Evolutionary conservation across 148 eudicot species (phyloP).

Genomic region (Chenopodium formosanum): DNA sequence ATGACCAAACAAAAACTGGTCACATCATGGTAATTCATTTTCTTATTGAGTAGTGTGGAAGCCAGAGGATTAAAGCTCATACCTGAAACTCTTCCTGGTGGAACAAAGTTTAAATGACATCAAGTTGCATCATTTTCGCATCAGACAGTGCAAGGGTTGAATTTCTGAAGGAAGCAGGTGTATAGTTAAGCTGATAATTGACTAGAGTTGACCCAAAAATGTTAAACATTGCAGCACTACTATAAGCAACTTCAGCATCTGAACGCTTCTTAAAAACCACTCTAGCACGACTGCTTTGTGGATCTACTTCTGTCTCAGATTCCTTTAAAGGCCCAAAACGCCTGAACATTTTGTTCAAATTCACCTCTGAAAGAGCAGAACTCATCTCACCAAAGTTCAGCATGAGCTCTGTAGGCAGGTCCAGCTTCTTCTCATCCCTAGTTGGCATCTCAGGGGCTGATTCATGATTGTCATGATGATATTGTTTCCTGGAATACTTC

Average conservation of each 20-base stretch:
- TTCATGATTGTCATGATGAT: constrained; percentile 40
- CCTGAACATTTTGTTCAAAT: constrained; percentile 74
- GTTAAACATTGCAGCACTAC: constrained; percentile 69
- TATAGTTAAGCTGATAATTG: constrained; percentile 68
- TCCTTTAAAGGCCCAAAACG: constrained; percentile 86
- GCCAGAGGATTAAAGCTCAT: constrained; percentile 10
- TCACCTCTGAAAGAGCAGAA: constrained; percentile 62
- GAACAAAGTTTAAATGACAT: constrained; percentile 3
- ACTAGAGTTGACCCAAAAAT: constrained; percentile 72
- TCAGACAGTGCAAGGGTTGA: constrained; percentile 36
- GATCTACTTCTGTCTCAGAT: constrained; percentile 73
- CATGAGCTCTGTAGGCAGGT: constrained; percentile 69
- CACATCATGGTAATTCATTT: neutral
- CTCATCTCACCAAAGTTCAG: constrained; percentile 61
- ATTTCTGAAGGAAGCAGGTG: constrained; percentile 43
- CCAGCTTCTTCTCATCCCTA: constrained; percentile 40
- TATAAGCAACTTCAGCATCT: constrained; percentile 92
- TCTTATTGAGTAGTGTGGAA: neutral
- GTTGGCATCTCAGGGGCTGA: constrained; percentile 31
- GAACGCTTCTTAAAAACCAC: constrained; percentile 79
- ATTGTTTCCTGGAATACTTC: constrained; percentile 57
- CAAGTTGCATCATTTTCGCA: constrained; percentile 45
- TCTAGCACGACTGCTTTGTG: constrained; percentile 62
- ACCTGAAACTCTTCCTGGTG: constrained; percentile 25
- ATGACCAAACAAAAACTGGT: neutral